Percentiles rank a stretch among this genome's conserved stretches.
phyloP scores from a whole-genome alignment of 2,329 filamentous ascomycete genomes.

The Mycogone perniciosa region DNA sequence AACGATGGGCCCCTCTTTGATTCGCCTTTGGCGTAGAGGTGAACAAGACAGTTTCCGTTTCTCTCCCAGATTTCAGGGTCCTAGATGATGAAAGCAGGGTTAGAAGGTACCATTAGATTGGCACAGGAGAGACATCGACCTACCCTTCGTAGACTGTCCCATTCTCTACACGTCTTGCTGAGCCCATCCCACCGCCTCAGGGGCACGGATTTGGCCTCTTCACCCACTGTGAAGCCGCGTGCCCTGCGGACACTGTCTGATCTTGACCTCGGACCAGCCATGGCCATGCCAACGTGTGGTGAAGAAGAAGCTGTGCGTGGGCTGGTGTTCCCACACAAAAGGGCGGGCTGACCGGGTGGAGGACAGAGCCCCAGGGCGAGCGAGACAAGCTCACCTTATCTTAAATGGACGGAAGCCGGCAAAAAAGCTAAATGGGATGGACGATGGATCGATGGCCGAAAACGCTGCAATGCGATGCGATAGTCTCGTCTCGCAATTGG shows the following conservation, averaged over 20 bases:
- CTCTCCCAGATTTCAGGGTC: slow-evolving; percentile 66
- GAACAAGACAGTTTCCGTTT: slow-evolving; percentile 62
- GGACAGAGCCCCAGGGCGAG: too few species aligned
- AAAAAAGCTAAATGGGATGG: too few species aligned
- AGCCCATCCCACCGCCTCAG: slow-evolving; percentile 48
- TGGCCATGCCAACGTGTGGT: slow-evolving; percentile 4
- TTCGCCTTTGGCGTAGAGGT: slow-evolving; percentile 60
- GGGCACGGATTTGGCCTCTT: slow-evolving; percentile 14
- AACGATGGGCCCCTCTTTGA: slow-evolving; percentile 63
- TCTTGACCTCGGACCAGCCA: slow-evolving; percentile 11
- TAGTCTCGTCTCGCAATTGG: too few species aligned
- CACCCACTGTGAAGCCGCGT: slow-evolving; percentile 25
- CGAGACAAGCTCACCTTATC: too few species aligned
- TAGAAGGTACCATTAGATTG: neutral
- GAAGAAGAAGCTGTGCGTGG: slow-evolving; percentile 4
- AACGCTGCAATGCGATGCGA: too few species aligned
- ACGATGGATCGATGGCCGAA: too few species aligned
- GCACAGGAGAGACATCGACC: slow-evolving; percentile 19
- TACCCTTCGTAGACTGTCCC: slow-evolving; percentile 45
- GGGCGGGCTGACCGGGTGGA: too few species aligned
- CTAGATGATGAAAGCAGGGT: slow-evolving; percentile 33
- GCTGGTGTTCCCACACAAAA: neutral
- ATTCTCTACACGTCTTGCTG: slow-evolving; percentile 35
- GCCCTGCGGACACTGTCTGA: slow-evolving; percentile 11
- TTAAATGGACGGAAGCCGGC: too few species aligned